Evolutionary conservation across 2,329 filamentous ascomycete species (phyloP), one percentile per base, ranked within the genome.

Genomic region (Blastomyces percursus): DNA sequence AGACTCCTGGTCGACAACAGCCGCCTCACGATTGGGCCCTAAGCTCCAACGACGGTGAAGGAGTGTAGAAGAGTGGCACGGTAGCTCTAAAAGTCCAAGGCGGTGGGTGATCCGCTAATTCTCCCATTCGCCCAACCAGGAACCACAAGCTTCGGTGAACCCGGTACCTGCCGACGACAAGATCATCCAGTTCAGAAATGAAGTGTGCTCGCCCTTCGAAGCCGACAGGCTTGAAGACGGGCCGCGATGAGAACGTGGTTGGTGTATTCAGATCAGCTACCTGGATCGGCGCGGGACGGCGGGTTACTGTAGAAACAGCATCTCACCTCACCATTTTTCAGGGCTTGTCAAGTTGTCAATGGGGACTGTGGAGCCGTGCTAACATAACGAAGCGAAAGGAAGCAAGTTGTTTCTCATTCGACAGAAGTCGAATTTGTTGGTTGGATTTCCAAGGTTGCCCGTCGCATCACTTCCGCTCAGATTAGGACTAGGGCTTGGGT

Each of bases 401-500:
- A 32, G 4, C 50, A 27, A 32, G 50, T 8, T 52, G 50, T 30
- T 52, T 21, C 27, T 52, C 21, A 52, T 52, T 30, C 44, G 19
- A 3, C n/a, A 42, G 16, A 48, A 48, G 12, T 6, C 21, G 11
- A 14, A 16, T 24, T n/a, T 11, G 54, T 32, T 46, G n/a, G n/a
- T 48, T 24, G 44, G 8, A 48, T 48, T 24, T 21, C n/a, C n/a
- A n/a, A n/a, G n/a, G 44, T 48, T 3, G 44, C 2, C 2, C 7
- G n/a, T 42, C 40, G 40, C 40, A 42, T 42, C 40, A 60, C 32
- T 21, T 40, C 46, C 42, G 30, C 56, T 52, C 51, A n/a, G 58
- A 2, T 30, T 30, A 30, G 4, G 30, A 35, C 61, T 64, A 62
- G 62, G 62, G 60, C 62, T 62, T 14, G 62, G 64, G 30, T 58